Percentiles rank a stretch among this genome's conserved stretches.
Evolutionary conservation across 1,284 basidiomycete species (phyloP).

Genomic region (Fomitopsis pinicola): DNA sequence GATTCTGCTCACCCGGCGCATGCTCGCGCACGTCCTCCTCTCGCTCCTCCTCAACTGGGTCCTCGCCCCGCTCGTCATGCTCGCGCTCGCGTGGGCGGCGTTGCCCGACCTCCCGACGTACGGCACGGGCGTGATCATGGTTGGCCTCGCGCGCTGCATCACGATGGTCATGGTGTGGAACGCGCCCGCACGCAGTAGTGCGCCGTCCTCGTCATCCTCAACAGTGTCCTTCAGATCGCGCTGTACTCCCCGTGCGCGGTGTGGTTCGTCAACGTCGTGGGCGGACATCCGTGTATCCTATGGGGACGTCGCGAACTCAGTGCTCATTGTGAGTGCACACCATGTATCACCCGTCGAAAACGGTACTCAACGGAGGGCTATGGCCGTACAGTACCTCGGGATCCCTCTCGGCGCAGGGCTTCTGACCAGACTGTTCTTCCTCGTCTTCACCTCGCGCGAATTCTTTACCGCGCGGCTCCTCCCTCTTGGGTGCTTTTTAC

Average conservation of each 20-base stretch:
- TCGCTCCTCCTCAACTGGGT: conserved; percentile 83
- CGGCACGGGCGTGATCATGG: conserved; percentile 53
- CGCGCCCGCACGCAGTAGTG: conserved; percentile 79
- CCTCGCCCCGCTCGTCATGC: conserved; percentile 78
- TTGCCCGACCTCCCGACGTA: conserved; percentile 73
- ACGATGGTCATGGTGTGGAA: conserved; percentile 89
- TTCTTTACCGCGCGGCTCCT: conserved; percentile 61
- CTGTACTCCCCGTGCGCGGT: conserved; percentile 76
- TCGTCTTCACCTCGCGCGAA: conserved; percentile 41
- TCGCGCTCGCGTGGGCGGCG: conserved; percentile 81
- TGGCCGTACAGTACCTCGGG: conserved; percentile 55
- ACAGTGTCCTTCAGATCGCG: conserved; percentile 69
- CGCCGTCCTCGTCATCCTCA: conserved; percentile 65
- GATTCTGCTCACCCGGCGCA: conserved; percentile 48
- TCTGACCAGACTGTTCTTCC: conserved; percentile 58
- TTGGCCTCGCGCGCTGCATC: conserved; percentile 57
- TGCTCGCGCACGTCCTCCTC: conserved; percentile 73
- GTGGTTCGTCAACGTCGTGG: conserved; percentile 75
- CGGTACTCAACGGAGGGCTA: background rate
- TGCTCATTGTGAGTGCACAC: conserved; percentile 55
- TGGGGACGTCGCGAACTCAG: conserved; percentile 66
- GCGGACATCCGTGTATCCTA: conserved; percentile 61
- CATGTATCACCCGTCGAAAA: background rate
- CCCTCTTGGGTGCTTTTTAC: no score
- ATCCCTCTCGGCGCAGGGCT: conserved; percentile 69